Conservation (phyloP, 2,329 filamentous ascomycete genomes). For the Aspergillus clavatus region DNA sequence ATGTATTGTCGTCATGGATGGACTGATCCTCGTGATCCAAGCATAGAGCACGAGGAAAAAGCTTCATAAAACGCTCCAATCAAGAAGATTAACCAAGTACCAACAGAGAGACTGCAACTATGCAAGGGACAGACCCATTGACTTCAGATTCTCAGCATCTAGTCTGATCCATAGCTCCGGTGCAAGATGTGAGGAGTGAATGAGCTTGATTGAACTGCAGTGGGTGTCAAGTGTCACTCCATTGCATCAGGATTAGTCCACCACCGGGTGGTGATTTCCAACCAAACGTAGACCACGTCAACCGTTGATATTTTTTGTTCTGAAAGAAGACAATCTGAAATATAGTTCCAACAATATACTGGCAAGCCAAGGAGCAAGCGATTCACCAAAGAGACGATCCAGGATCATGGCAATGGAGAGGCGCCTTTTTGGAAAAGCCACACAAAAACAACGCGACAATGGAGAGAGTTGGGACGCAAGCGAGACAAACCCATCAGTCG, state of each 20-base stretch:
- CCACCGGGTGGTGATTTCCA: too few species aligned
- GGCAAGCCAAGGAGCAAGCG: not conserved
- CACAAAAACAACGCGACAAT: not conserved
- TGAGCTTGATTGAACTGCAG: constrained; percentile 18
- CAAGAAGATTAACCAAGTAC: not conserved
- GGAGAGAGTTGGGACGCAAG: not conserved
- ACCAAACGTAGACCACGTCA: too few species aligned
- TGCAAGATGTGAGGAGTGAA: constrained; percentile 11
- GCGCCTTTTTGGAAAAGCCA: not conserved
- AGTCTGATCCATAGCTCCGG: constrained; percentile 5
- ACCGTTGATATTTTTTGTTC: too few species aligned
- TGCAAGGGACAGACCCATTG: constrained; percentile 12
- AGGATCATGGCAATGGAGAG: not conserved
- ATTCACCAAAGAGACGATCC: not conserved
- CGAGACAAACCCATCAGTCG: not conserved
- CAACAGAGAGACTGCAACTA: not conserved
- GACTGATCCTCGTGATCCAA: constrained; percentile 7
- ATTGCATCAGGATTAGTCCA: not conserved
- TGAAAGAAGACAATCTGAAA: too few species aligned
- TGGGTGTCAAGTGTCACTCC: constrained; percentile 3
- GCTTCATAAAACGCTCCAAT: not conserved
- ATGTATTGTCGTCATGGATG: not conserved
- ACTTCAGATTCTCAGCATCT: not conserved
- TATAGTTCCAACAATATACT: too few species aligned
- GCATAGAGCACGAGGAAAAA: constrained; percentile 8